A percentile compares a stretch with the other conserved stretches of the same genome.
phyloP scores from a whole-genome alignment of 2,329 filamentous ascomycete genomes.

The Penicillium sp. region DNA sequence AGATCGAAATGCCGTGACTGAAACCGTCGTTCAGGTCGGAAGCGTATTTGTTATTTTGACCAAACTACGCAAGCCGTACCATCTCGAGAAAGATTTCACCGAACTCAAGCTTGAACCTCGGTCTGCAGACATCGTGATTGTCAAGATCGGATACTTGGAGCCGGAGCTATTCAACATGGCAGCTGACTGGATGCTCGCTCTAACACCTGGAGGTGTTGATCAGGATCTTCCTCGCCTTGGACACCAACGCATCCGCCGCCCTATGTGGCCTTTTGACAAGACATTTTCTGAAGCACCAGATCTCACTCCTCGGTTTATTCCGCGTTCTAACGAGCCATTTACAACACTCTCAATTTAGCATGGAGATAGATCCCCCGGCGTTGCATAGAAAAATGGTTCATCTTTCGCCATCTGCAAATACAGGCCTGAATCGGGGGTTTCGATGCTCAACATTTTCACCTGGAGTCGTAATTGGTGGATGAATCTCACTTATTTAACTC shows the following conservation, averaged over 20 bases:
- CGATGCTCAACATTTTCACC: too few species aligned
- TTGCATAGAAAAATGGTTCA: too few species aligned
- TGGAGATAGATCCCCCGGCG: too few species aligned
- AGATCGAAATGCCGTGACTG: slow-evolving; percentile 48
- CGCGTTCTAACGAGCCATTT: slow-evolving; percentile 27
- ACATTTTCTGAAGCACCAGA: slow-evolving; percentile 35
- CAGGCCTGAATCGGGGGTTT: too few species aligned
- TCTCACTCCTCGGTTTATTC: slow-evolving; percentile 37
- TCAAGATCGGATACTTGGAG: slow-evolving; percentile 58
- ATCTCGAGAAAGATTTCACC: slow-evolving; percentile 53
- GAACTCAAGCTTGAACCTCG: slow-evolving; percentile 49
- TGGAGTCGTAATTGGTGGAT: too few species aligned
- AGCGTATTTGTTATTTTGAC: slow-evolving; percentile 54
- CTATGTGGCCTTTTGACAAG: slow-evolving; percentile 51
- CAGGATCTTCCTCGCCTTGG: slow-evolving; percentile 52
- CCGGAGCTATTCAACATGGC: slow-evolving; percentile 56
- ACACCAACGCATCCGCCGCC: slow-evolving; percentile 49
- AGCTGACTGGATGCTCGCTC: slow-evolving; percentile 53
- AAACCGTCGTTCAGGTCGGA: slow-evolving; percentile 53
- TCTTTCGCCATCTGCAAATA: too few species aligned
- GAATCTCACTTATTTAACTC: too few species aligned
- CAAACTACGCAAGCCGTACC: slow-evolving; percentile 54
- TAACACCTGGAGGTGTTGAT: slow-evolving; percentile 56
- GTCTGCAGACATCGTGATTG: slow-evolving; percentile 51
- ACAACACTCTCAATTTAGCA: not conserved